Base-by-base conservation (phyloP, 169 alveolate genomes). In the Babesia ovis region DNA sequence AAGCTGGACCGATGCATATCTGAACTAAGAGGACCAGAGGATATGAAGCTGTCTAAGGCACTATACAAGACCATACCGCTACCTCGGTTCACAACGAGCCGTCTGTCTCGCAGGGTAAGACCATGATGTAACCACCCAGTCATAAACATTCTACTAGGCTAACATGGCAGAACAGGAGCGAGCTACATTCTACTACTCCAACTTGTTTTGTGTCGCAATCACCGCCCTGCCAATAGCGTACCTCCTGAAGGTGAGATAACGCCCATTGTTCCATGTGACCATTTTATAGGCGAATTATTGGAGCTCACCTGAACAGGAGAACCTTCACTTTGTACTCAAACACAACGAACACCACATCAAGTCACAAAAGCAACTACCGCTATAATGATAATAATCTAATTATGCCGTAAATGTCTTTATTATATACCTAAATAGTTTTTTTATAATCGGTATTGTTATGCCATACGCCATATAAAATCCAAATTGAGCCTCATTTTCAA, bases 161-260 rank as follows among this genome's bases (percentile, higher is more conserved):
- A 81, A 81, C 48, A 72, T 72, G 83, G 89, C 84, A 18, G 89
- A 81, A 51, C 84, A 71, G 51, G 89, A 81, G 16, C 61, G 89
- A 0, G 77, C 84, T 29, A 46, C 56, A 31, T 81, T 71, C 67
- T 81, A 81, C 79, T 81, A 81, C 57, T 46, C 85, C 35, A 81
- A 81, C 50, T 16, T 81, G 56, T 50, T 72, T 51, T 71, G 77
- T 32, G 66, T 81, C 20, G 71, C 60, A 20, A 55, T 81, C 50
- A 81, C 89, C 11, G 77, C 84, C 12, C 60, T 81, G 56, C 89
- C 89, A 18, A 53, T 81, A 8, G 84, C 73, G 22, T 81, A 81
- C 61, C 48, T 81, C 5, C 6, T 71, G 34, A 81, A 72, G 77
- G 89, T 80, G n/a, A 20, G 46, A 9, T 39, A 39, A 9, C n/a